Conservation (phyloP, 345 rosid species). For the Acer yangbiense region DNA sequence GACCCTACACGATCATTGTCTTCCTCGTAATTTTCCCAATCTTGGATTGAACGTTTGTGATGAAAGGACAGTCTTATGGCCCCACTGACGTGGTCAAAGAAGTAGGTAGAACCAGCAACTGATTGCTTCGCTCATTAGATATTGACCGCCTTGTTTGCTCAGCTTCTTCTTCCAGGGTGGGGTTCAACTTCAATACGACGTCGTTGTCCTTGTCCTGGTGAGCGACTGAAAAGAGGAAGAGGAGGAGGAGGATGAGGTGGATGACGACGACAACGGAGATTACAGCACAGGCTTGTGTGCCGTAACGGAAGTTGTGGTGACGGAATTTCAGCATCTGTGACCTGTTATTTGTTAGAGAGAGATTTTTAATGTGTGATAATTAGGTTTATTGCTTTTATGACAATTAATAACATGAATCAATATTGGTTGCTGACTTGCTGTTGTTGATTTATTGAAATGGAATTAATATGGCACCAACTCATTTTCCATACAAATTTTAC, state of each 20-base stretch:
- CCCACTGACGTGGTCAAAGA: background rate
- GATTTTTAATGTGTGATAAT: background rate
- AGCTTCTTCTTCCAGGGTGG: background rate
- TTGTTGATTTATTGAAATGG: too few relatives aligned
- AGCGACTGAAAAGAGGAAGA: background rate
- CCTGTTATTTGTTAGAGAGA: background rate
- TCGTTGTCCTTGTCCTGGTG: background rate
- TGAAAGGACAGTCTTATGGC: background rate
- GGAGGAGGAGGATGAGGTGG: too few relatives aligned
- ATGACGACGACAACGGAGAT: background rate
- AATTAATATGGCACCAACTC: background rate
- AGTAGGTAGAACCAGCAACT: background rate
- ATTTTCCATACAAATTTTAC: background rate
- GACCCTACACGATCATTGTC: background rate
- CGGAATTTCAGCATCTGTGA: background rate
- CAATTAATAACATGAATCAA: too few relatives aligned
- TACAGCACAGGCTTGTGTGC: background rate
- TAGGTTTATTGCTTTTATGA: too few relatives aligned
- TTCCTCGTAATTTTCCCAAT: background rate
- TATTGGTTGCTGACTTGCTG: too few relatives aligned
- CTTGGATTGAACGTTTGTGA: slow-evolving; percentile 4
- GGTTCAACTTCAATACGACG: slow-evolving; percentile 1
- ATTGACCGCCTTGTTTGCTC: background rate
- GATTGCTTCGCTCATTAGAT: background rate
- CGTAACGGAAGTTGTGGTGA: background rate